phyloP scores from a whole-genome alignment of 768 basidiomycete genomes.

The Termitomyces sp. region DNA sequence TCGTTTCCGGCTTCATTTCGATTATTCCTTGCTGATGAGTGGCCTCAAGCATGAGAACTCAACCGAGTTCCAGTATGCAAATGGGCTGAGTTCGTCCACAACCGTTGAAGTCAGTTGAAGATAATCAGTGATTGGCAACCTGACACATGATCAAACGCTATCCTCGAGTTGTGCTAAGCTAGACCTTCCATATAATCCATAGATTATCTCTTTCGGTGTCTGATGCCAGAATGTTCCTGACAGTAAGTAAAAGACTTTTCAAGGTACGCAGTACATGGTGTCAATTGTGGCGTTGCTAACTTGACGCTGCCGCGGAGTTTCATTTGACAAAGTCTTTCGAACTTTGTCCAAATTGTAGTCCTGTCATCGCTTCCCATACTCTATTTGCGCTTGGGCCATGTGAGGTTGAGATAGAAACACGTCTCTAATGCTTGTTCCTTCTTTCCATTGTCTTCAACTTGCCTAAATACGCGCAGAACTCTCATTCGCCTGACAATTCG shows the following conservation, averaged over 20 bases:
- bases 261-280: no score
- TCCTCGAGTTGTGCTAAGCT: not conserved
- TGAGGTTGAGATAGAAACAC: not conserved
- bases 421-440: not conserved
- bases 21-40: not conserved
- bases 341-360: no score
- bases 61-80: conserved; percentile 75
- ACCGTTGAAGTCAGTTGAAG: not conserved
- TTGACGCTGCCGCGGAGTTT: not conserved
- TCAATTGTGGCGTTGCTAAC: no score
- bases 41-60: conserved; percentile 71
- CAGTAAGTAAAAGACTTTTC: no score
- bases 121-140: not conserved
- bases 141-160: not conserved
- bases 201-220: no score
- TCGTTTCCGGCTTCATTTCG: conserved; percentile 18
- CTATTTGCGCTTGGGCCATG: not conserved
- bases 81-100: conserved; percentile 26
- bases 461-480: not conserved
- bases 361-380: no score
- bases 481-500: not conserved
- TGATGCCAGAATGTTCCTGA: no score
- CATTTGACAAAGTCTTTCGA: not conserved
- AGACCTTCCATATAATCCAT: no score
- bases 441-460: not conserved